Evolutionary conservation across 2,329 filamentous ascomycete species (phyloP), one percentile per base, ranked within the genome.

Genomic region (Aspergillus ibericus): DNA sequence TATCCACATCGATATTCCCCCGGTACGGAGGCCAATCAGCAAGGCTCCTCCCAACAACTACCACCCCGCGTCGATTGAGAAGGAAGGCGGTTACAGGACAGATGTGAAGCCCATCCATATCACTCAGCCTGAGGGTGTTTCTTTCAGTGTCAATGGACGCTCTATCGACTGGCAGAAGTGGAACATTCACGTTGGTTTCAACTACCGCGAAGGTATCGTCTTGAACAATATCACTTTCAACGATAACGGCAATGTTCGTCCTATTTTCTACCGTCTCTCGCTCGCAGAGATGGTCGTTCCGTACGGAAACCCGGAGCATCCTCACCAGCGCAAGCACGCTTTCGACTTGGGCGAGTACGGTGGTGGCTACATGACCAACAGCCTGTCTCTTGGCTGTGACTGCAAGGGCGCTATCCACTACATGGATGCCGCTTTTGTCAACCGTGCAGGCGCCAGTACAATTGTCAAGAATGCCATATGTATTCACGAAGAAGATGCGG

Each of bases 401-500:
- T 74, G 72, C 66, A 74, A 74, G 60, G 72, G 72, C 16, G 86
- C 88, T 0, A 96, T 97, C 68, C 90, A 95, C 75, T 97, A 97
- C 74, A 87, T 97, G 74, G 91, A 96, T 68, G 92, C 91, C 2
- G 85, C 89, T 10, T 95, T 96, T 71, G 89, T 93, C 40, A 92
- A 92, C 59, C 83, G 86, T 13, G 85, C 86, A 4, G 93, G 93
- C 22, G 83, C 85, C n/a, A 81, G 90, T 27, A 86, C 87, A 4
- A 89, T 87, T 1, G 92, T 96, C 79, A 93, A 96, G 81, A 96
- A 96, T 70, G 93, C 93, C 36, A 89, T 97, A 66, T 97, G 93
- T 75, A 93, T 97, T 64, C 93, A 97, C 76, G 93, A 97, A 74
- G 93, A 97, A 78, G 93, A 97, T 64, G 85, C 86, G 1, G 93